A percentile compares a stretch with the other conserved stretches of the same genome.
phyloP scores from a whole-genome alignment of 495 filamentous ascomycete species.

The Lasiosphaeria hispida region DNA sequence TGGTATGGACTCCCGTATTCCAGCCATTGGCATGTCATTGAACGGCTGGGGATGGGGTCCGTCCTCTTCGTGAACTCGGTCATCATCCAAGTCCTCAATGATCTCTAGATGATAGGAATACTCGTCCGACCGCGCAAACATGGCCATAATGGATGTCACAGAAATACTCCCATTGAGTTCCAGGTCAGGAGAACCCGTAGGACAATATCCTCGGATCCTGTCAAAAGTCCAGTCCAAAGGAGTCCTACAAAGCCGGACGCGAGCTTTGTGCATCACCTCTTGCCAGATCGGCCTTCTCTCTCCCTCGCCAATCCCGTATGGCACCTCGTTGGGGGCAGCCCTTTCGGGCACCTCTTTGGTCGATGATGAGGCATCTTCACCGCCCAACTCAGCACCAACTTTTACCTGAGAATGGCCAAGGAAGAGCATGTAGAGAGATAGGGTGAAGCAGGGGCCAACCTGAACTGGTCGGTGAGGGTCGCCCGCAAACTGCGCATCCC shows the following conservation, averaged over 20 bases:
- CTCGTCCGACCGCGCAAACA: slow-evolving; percentile 47
- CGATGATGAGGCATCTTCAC: slow-evolving; percentile 21
- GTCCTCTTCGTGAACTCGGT: slow-evolving; percentile 79
- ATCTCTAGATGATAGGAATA: slow-evolving; percentile 88
- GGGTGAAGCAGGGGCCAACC: slow-evolving; percentile 80
- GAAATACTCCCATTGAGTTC: neutral
- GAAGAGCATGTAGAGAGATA: slow-evolving; percentile 98
- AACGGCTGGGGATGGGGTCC: slow-evolving; percentile 63
- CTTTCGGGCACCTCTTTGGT: neutral
- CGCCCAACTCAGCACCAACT: slow-evolving; percentile 21
- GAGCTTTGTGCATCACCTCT: slow-evolving; percentile 93
- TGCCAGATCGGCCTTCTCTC: slow-evolving; percentile 86
- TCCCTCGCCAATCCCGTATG: slow-evolving; percentile 46
- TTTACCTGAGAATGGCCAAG: slow-evolving; percentile 58
- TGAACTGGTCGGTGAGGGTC: slow-evolving; percentile 66
- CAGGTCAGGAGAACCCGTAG: slow-evolving; percentile 1
- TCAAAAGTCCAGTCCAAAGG: slow-evolving; percentile 35
- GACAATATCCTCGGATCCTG: slow-evolving; percentile 21
- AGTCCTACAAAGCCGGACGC: slow-evolving; percentile 69
- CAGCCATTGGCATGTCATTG: slow-evolving; percentile 69
- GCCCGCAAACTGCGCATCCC: slow-evolving; percentile 78
- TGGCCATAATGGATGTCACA: neutral
- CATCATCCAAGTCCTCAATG: slow-evolving; percentile 92
- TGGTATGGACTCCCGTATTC: slow-evolving; percentile 79
- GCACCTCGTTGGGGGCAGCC: slow-evolving; percentile 15